Evolutionary conservation across 768 basidiomycete species (phyloP), one percentile per base, ranked within the genome.

Genomic region (Leucocoprinus birnbaumii): DNA sequence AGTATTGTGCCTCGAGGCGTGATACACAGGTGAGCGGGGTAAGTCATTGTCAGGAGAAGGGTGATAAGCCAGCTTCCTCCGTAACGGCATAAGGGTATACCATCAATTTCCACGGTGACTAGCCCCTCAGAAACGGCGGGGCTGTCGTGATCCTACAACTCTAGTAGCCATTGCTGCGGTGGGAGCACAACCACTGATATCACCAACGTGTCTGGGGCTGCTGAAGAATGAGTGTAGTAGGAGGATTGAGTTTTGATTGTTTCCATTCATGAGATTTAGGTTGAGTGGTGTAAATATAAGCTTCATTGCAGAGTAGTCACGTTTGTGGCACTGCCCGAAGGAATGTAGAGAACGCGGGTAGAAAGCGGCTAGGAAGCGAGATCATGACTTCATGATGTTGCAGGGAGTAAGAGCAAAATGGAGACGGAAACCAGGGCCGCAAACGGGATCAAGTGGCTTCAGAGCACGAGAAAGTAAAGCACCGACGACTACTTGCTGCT

Each of bases 341-440:
- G 24, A 40, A 48, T 55, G 53, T 38, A 55, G 25, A 48, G 22
- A 48, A 55, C 53, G 26, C 47, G 54, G 54, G 54, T 55, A 55
- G 48, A 49, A 49, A 34, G 42, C 54, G 54, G 54, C 31, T 55
- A 48, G 27, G 53, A 55, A 55, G 47, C 48, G 54, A 53, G 21
- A 49, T 54, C 54, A 55, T 48, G 47, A 55, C 47, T 43, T 55
- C 47, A 48, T 55, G 46, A 55, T 31, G 31, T 31, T 53, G 43
- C 52, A 53, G 52, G 52, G 51, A 52, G 52, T 40, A 48, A 24
- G 54, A 55, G 54, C 54, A 55, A 34, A 55, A 55, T 49, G 47
- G 26, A 55, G 24, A 55, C 47, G 40, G 54, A 31, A 34, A 24
- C 13, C 40, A 55, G 48, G 54, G 40, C 47, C 54, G 54, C 26